Base-by-base conservation (phyloP, 495 filamentous ascomycete species). In the Lasiosphaeris hirsuta region DNA sequence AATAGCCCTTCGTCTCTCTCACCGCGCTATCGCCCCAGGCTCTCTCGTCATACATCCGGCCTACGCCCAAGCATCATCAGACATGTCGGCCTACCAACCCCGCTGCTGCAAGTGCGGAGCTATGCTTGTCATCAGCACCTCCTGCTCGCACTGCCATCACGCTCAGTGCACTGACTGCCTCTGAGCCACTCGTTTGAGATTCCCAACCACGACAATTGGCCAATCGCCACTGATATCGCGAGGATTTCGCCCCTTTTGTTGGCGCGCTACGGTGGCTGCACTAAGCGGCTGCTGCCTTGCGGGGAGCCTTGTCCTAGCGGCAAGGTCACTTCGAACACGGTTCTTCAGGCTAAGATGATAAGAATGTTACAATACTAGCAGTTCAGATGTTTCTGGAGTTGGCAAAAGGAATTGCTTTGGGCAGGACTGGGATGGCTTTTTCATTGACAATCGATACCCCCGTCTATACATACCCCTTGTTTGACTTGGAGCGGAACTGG, bases 51-150 rank as follows among this genome's bases (percentile, higher is more conserved):
- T 9, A 14, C 18, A 40, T 36, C 17, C 42, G 19, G 13, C 19
- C 33, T 41, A 46, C n/a, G 30, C 34, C 15, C 51, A 39, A 34
- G 18, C 56, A 33, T 34, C 45, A 47, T 42, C 58, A 62, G 23
- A 14, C 17, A 65, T 63, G 65, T 62, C 62, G 7, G 70, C 73
- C 68, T 74, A 74, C 57, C 69, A 69, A 8, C 68, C 74, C 47
- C 74, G 75, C 51, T 78, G 75, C 73, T 77, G 74, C 69, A 65
- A 76, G 57, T 78, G 75, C 66, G 73, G 75, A 14, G 61, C 69
- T 53, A 70, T 78, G 52, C 74, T 78, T 54, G 75, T 78, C 65
- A 78, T 78, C 68, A 78, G 74, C 72, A 72, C 57, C 39, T 54
- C 62, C 38, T 78, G 75, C 68, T 60, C 61, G 10, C 71, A 73